A percentile compares a stretch with the other conserved stretches of the same genome.
Evolutionary conservation across 1,284 basidiomycete genomes (phyloP).

Genomic region (Malassezia dermatis): DNA sequence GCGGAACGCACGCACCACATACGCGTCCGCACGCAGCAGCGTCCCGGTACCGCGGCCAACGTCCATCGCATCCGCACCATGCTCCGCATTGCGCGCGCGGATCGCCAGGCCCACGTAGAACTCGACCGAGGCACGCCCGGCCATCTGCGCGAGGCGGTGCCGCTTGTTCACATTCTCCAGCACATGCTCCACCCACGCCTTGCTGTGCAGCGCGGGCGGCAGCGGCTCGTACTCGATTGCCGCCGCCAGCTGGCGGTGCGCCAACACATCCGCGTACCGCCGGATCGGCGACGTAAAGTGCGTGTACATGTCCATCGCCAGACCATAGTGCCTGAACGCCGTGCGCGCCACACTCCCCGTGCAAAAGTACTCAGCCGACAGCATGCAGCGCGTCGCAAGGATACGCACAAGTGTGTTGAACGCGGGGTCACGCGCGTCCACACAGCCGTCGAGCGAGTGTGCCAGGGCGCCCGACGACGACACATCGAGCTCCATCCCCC

Average conservation of each 20-base stretch:
- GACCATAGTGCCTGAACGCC: slow-evolving; percentile 89
- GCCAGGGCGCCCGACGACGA: slow-evolving; percentile 87
- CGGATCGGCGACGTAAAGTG: slow-evolving; percentile 64
- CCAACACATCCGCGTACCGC: slow-evolving; percentile 65
- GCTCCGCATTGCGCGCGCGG: slow-evolving; percentile 49
- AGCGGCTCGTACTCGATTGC: slow-evolving; percentile 75
- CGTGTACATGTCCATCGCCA: slow-evolving; percentile 92
- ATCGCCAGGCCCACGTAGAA: slow-evolving; percentile 92
- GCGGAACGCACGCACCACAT: slow-evolving; percentile 84
- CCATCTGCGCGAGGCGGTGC: slow-evolving; percentile 94
- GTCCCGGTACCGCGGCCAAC: slow-evolving; percentile 39
- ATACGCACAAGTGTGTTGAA: slow-evolving; percentile 97
- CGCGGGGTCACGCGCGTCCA: slow-evolving; percentile 57
- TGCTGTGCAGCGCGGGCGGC: slow-evolving; percentile 76
- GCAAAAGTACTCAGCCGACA: slow-evolving; percentile 95
- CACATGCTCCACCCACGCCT: slow-evolving; percentile 74
- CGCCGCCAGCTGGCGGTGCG: slow-evolving; percentile 83
- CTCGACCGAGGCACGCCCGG: slow-evolving; percentile 84
- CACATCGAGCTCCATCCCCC: slow-evolving; percentile 75
- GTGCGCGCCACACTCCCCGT: slow-evolving; percentile 84
- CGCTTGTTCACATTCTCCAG: slow-evolving; percentile 80
- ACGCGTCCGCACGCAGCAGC: slow-evolving; percentile 54
- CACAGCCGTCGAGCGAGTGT: slow-evolving; percentile 72
- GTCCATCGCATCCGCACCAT: slow-evolving; percentile 54
- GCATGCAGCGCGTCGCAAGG: slow-evolving; percentile 98